phyloP scores from a whole-genome alignment of 2,329 filamentous ascomycete genomes.

The Stachybotrys echinatus region DNA sequence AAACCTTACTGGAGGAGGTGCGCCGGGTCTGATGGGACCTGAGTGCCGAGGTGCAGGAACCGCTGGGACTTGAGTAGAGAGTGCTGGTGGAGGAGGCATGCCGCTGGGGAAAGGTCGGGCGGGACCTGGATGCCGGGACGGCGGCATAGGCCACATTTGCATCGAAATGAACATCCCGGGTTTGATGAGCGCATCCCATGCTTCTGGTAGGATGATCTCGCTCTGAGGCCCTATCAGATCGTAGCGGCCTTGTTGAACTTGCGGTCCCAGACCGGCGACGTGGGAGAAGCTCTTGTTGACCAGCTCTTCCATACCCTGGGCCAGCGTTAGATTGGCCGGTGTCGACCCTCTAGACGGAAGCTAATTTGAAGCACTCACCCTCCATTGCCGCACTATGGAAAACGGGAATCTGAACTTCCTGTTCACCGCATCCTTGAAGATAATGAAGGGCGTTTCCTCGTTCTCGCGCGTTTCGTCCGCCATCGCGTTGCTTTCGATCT shows the following conservation, averaged over 20 bases:
- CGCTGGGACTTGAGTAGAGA: neutral
- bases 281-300: slow-evolving; percentile 76
- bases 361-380: slow-evolving; percentile 42
- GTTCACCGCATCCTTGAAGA: slow-evolving; percentile 80
- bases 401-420: slow-evolving; percentile 85
- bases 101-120: neutral
- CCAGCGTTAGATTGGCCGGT: neutral
- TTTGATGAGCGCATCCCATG: slow-evolving; percentile 72
- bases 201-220: slow-evolving; percentile 66
- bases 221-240: slow-evolving; percentile 69
- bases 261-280: slow-evolving; percentile 65
- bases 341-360: slow-evolving; percentile 11
- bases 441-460: too few relatives aligned
- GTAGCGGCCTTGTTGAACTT: slow-evolving; percentile 68
- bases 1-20: too few relatives aligned
- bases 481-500: too few relatives aligned
- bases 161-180: slow-evolving; percentile 50
- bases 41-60: neutral
- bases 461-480: too few relatives aligned
- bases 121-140: neutral
- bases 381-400: slow-evolving; percentile 73
- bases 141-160: slow-evolving; percentile 49
- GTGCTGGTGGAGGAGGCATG: neutral
- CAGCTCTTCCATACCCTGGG: slow-evolving; percentile 72
- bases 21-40: too few relatives aligned